These are phyloP conservation scores for Trametes maxima DNA, from an alignment of 768 basidiomycete genomes.

Conservation along the genomic window DNA sequence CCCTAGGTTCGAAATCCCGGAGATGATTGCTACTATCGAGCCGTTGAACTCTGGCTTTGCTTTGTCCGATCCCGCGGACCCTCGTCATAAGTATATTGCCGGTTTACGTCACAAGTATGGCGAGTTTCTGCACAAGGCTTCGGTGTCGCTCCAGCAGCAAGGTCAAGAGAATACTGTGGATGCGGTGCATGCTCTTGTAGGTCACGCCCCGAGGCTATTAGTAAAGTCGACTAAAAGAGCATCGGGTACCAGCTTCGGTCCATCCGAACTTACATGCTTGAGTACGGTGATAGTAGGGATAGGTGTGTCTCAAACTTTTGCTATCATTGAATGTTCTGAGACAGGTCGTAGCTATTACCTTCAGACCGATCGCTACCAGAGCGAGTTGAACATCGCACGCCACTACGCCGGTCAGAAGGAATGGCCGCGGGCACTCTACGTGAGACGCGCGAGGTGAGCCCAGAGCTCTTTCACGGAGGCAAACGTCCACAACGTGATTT, in stretches of 20 bases:
- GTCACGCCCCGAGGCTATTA: constrained; percentile 19
- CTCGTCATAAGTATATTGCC: constrained; percentile 62
- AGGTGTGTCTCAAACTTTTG: constrained; percentile 30
- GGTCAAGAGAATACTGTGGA: constrained; percentile 84
- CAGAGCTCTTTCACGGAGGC: neutral
- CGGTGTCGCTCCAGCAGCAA: constrained; percentile 64
- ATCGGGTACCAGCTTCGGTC: constrained; percentile 52
- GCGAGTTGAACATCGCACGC: constrained; percentile 67
- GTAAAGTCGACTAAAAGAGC: neutral
- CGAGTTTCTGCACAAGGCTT: constrained; percentile 69
- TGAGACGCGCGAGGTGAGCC: constrained; percentile 63
- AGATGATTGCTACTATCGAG: constrained; percentile 70
- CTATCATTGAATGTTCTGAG: neutral
- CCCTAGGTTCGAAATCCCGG: constrained; percentile 67
- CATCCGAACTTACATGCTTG: constrained; percentile 70
- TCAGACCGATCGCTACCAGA: constrained; percentile 57
- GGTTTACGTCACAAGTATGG: constrained; percentile 65
- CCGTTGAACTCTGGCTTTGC: constrained; percentile 68
- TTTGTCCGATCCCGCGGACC: constrained; percentile 64
- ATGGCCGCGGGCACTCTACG: constrained; percentile 74
- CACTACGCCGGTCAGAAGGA: constrained; percentile 71
- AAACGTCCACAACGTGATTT: neutral
- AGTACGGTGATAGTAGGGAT: constrained; percentile 75
- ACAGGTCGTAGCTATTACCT: constrained; percentile 57
- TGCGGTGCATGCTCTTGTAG: constrained; percentile 71